A percentile compares a stretch with the other conserved stretches of the same genome.
These are phyloP conservation scores for Emericellopsis cladophorae DNA, from an alignment of 2,329 filamentous ascomycete genomes.

Conservation along the genomic window DNA sequence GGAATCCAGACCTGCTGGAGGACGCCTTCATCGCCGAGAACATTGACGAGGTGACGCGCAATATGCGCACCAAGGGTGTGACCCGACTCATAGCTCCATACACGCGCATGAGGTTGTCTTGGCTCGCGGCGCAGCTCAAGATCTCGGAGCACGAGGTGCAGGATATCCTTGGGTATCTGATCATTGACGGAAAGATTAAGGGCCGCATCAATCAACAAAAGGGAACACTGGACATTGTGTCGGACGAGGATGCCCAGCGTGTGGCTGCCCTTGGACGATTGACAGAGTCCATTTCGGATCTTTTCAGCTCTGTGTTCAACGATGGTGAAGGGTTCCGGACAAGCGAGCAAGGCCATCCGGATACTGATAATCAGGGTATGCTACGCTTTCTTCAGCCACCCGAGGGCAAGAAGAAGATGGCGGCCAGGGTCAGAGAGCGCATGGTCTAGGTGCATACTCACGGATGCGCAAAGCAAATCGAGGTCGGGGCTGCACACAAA, in stretches of 20 bases:
- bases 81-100: slow-evolving; percentile 91
- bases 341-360: slow-evolving; percentile 9
- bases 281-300: slow-evolving; percentile 51
- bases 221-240: slow-evolving; percentile 72
- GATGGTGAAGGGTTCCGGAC: slow-evolving; percentile 59
- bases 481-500: no score
- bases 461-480: no score
- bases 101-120: slow-evolving; percentile 76
- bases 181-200: slow-evolving; percentile 76
- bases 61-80: slow-evolving; percentile 94
- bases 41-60: slow-evolving; percentile 95
- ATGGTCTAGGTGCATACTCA: no score
- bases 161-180: slow-evolving; percentile 91
- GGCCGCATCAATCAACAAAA: slow-evolving; percentile 84
- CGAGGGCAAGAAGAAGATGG: no score
- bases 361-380: no score
- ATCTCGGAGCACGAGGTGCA: slow-evolving; percentile 79
- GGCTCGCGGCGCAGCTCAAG: slow-evolving; percentile 79
- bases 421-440: no score
- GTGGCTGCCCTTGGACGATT: slow-evolving; percentile 62
- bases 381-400: no score
- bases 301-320: slow-evolving; percentile 63
- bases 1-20: slow-evolving; percentile 77
- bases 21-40: slow-evolving; percentile 98
- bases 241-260: slow-evolving; percentile 60